Base-by-base conservation (phyloP, 169 alveolate species). In the Plasmodium chabaudi region DNA sequence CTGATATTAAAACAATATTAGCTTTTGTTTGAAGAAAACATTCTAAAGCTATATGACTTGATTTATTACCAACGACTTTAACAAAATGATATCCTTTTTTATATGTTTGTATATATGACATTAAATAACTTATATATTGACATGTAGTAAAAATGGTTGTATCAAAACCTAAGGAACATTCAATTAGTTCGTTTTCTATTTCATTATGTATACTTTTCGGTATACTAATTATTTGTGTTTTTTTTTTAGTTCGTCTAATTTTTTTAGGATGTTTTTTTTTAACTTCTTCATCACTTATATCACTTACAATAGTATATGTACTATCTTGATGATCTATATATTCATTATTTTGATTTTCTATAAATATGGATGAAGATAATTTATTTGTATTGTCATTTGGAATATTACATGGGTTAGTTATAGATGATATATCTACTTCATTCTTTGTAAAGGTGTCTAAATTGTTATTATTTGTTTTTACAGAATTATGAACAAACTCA, bases 151-250 rank as follows among this genome's bases (percentile, higher is more conserved):
- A 95, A 47, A 98, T 94, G n/a, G 99, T 99, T n/a, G 99, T 96
- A 88, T 98, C 98, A 82, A 97, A 97, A 34, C 99, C 99, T 92
- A 98, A 97, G 42, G 98, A 95, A 27, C 97, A 97, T 74, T 97
- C 99, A 39, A 97, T 94, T 92, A 93, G 95, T 47, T 95, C 95
- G 73, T 94, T 95, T 89, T 96, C 96, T 86, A 98, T 87, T 92
- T 98, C 99, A 19, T 99, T 99, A 84, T 97, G 98, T 53, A 97
- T 97, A 5, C 99, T 97, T 94, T 97, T 98, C 2, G 99, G 99
- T 34, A 96, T 97, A 6, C 99, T 99, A 34, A 97, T 93, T 9
- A 98, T 97, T 77, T 86, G 64, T 59, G 95, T 87, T 64, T 92
- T 74, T 51, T 92, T 67, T 6, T 87, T 60, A 55, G 71, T 64